Evolutionary conservation across 768 basidiomycete genomes (phyloP), one percentile per base, ranked within the genome.

Genomic region (Mycena filopes): DNA sequence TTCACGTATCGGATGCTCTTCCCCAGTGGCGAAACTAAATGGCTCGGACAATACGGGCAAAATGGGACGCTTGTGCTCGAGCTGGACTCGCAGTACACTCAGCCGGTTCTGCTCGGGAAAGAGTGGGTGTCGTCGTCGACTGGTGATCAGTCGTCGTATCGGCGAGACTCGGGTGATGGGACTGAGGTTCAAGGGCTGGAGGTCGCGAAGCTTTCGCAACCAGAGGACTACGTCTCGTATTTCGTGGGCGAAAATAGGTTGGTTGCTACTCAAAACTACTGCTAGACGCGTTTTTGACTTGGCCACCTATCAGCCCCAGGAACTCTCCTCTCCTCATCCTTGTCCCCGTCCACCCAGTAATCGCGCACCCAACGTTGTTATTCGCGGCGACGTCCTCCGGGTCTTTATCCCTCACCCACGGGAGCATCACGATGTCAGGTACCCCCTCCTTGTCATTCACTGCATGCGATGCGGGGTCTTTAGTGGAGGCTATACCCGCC

Each of bases 1-100:
- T 84, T 81, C 72, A 87, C 86, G 0, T 88, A 86, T 71, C 81
- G 86, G 41, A 56, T 88, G 21, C 59, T 80, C 3, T 81, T 84
- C 72, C 72, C 83, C 18, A 73, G 73, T 20, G 84, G 84, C 31
- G 71, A 79, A 53, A 74, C 81, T 45, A 73, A 72, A 55, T 87
- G 86, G 86, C 76, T 86, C 25, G 85, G 85, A 10, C 64, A 74
- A 18, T 82, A 75, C 64, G 79, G 80, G 16, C 76, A 76, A 12
- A 81, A 87, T 70, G 85, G 86, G 15, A 70, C 62, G 20, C 61
- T 84, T 25, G 63, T 81, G n/a, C 48, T 85, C 21, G 71, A 77
- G 38, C 67, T 58, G 23, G 58, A 76, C 43, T 69, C 70, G 21
- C 63, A 58, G n/a, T n/a, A n/a, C n/a, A n/a, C n/a, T 16, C 54